These are phyloP conservation scores for Fomitopsis pulvina DNA, from an alignment of 768 basidiomycete species.

Conservation along the genomic window DNA sequence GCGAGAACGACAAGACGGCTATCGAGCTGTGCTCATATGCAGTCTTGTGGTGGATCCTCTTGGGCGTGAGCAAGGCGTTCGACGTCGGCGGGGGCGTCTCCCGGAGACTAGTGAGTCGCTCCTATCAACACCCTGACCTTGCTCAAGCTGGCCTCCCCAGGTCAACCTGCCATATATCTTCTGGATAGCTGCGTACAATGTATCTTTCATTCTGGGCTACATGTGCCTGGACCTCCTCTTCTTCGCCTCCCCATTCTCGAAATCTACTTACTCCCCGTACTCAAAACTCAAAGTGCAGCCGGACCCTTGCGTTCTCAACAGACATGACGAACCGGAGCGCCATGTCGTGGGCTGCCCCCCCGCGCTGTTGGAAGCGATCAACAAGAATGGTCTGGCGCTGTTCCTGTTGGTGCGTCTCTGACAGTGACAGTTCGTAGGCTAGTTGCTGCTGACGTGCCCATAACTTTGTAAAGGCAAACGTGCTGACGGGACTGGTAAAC, in stretches of 20 bases:
- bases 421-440: too few species aligned
- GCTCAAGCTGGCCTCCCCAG: conserved; percentile 31
- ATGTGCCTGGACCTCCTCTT: conserved; percentile 68
- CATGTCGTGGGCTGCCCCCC: conserved; percentile 30
- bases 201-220: conserved; percentile 77
- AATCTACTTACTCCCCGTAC: conserved; percentile 26
- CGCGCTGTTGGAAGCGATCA: conserved; percentile 70
- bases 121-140: not conserved
- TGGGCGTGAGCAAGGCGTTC: conserved; percentile 32
- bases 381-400: conserved; percentile 68
- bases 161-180: conserved; percentile 85
- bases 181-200: conserved; percentile 89
- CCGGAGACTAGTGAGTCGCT: conserved; percentile 49
- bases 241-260: conserved; percentile 40
- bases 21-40: conserved; percentile 74
- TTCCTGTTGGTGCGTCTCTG: conserved; percentile 69
- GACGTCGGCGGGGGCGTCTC: conserved; percentile 42
- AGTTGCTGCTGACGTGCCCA: not conserved
- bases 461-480: conserved; percentile 60
- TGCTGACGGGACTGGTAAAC: conserved; percentile 82
- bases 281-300: conserved; percentile 29
- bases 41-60: conserved; percentile 68
- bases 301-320: conserved; percentile 19
- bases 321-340: conserved; percentile 18
- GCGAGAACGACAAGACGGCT: conserved; percentile 68